Percentiles rank a stretch among this genome's conserved stretches.
phyloP scores from a whole-genome alignment of 805 yeast genomes.

The Torulaspora delbrueckii region DNA sequence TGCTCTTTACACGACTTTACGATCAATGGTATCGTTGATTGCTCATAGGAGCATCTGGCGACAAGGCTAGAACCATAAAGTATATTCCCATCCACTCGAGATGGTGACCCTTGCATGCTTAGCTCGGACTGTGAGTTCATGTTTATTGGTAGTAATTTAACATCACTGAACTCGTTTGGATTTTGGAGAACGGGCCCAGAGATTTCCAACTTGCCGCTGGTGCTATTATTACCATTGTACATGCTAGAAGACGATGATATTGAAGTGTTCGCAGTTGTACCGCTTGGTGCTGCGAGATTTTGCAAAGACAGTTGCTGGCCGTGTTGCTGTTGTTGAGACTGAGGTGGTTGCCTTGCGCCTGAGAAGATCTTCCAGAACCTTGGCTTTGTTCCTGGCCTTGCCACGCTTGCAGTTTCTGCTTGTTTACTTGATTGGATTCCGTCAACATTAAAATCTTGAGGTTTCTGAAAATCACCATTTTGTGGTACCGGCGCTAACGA shows the following conservation, averaged over 20 bases:
- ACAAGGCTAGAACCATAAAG: slow-evolving; percentile 48
- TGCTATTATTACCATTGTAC: slow-evolving; percentile 6
- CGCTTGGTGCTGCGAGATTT: not conserved
- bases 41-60: slow-evolving; percentile 58
- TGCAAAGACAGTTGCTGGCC: slow-evolving; percentile 6
- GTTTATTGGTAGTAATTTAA: slow-evolving; percentile 30
- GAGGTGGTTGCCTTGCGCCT: slow-evolving; percentile 12
- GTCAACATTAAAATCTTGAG: slow-evolving; percentile 7
- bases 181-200: slow-evolving; percentile 38
- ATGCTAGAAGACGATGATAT: slow-evolving; percentile 10
- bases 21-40: slow-evolving; percentile 60
- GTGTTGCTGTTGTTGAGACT: slow-evolving; percentile 7
- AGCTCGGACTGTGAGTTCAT: slow-evolving; percentile 8
- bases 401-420: slow-evolving; percentile 24
- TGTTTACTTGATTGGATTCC: slow-evolving; percentile 16
- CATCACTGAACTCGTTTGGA: slow-evolving; percentile 37
- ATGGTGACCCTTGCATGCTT: slow-evolving; percentile 23
- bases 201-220: slow-evolving; percentile 27
- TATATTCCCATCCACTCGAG: slow-evolving; percentile 22
- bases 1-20: slow-evolving; percentile 67
- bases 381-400: slow-evolving; percentile 26
- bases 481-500: slow-evolving; percentile 14
- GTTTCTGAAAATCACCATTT: slow-evolving; percentile 1
- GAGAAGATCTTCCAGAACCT: slow-evolving; percentile 35
- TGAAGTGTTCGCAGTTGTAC: not conserved